Conservation (phyloP, 202 grass and related monocot genomes). For the Digitaria exilis region DNA sequence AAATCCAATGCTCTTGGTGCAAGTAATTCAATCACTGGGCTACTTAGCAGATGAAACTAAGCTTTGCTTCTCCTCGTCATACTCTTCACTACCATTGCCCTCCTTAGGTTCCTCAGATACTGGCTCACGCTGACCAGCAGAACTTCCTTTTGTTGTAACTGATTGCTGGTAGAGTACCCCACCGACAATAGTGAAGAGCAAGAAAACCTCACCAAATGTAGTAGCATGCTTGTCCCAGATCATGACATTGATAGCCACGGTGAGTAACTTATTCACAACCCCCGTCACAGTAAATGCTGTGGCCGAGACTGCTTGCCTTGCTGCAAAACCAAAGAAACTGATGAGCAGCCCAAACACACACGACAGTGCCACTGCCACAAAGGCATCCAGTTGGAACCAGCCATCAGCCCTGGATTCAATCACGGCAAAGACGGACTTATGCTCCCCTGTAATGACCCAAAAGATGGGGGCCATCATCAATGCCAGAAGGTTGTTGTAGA, state of each 20-base stretch:
- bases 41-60: constrained; percentile 39
- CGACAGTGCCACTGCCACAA: constrained; percentile 65
- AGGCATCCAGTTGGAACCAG: constrained; percentile 65
- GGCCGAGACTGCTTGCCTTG: constrained; percentile 83
- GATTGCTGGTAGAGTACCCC: constrained; percentile 89
- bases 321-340: constrained; percentile 90
- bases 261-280: constrained; percentile 92
- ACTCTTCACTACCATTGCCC: constrained; percentile 1
- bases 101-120: constrained; percentile 19
- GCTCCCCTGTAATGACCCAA: constrained; percentile 76
- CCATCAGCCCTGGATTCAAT: constrained; percentile 43
- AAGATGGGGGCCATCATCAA: constrained; percentile 73
- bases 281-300: constrained; percentile 94
- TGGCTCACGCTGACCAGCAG: background rate
- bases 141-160: constrained; percentile 51
- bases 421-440: constrained; percentile 49
- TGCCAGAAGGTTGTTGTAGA: constrained; percentile 77
- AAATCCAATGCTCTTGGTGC: constrained; percentile 15
- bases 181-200: constrained; percentile 74
- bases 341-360: constrained; percentile 74
- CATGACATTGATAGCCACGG: constrained; percentile 83
- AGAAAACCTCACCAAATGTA: constrained; percentile 55
- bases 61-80: constrained; percentile 48
- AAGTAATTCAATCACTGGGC: background rate
- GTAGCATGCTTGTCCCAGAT: constrained; percentile 92